Base-by-base conservation (phyloP, 2,329 filamentous ascomycete species). In the Pseudogymnoascus sp. region DNA sequence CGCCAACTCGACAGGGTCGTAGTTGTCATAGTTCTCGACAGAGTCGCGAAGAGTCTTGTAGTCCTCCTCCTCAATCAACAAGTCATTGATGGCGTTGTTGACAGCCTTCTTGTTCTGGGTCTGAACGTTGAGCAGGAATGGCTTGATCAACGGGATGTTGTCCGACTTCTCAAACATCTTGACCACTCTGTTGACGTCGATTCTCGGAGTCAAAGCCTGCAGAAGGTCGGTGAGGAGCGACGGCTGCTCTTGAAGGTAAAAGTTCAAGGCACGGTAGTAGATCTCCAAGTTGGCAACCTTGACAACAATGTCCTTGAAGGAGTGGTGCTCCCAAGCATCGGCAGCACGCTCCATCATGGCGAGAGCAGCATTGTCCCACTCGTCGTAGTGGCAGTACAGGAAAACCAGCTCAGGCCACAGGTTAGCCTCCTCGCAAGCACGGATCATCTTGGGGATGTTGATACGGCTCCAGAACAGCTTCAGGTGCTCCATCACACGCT, bases 201-300 rank as follows among this genome's bases (percentile, higher is more conserved):
- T 93, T 65, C 95, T 89, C 57, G 93, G 78, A n/a, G 95, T 96
- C 67, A 99, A 82, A 10, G 86, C 90, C 74, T 97, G 93, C 63
- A 99, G 84, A 33, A 99, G 84, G 74, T 99, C 95, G n/a, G 95
- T 99, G 68, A 99, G 80, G 53, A 99, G 84, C 11, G 93, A 91
- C 35, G 95, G 95, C 76, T 99, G 95, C 78, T 99, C 91, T 78
- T 97, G 91, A 42, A 99, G 86, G 77, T 97, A 97, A 79, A 97
- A 97, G 80, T 93, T 96, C 74, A 97, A 84, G 28, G 91, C 91
- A 62, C 93, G 90, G 83, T 99, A 99, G 82, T 97, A 99, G 72
- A 99, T 99, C 78, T 99, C 96, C 73, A 99, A 79, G 79, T 99
- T 99, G 72, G 93, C 91, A 68, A 97, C 93, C 84, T 99, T 99